A percentile compares a stretch with the other conserved stretches of the same genome.
Evolutionary conservation across 352 stramenopile species (phyloP).

Genomic region (Globisporangium nodosum): DNA sequence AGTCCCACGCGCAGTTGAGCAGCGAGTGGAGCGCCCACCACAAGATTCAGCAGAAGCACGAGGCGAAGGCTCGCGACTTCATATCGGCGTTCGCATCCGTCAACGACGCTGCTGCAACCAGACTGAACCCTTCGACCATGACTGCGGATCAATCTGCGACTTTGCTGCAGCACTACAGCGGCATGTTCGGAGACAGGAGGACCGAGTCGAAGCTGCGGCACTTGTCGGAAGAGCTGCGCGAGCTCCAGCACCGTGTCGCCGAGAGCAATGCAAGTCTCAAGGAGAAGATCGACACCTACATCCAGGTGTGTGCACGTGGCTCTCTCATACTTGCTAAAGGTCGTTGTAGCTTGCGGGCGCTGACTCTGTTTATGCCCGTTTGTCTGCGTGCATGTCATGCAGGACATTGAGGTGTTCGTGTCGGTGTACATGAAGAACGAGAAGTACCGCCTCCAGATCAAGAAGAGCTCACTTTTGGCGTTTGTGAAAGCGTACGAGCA

Average conservation of each 20-base stretch:
- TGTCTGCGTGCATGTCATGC: neutral
- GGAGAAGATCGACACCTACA: slow-evolving; percentile 43
- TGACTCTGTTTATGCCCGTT: slow-evolving; percentile 4
- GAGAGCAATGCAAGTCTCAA: slow-evolving; percentile 33
- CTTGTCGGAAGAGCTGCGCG: slow-evolving; percentile 35
- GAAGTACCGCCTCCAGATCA: slow-evolving; percentile 76
- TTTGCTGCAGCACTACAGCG: slow-evolving; percentile 21
- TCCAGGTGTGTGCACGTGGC: slow-evolving; percentile 30
- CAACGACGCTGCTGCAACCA: slow-evolving; percentile 17
- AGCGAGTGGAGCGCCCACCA: slow-evolving; percentile 34
- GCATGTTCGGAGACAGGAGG: slow-evolving; percentile 19
- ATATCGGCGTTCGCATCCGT: slow-evolving; percentile 21
- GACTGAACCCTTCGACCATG: slow-evolving; percentile 19
- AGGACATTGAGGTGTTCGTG: slow-evolving; percentile 75
- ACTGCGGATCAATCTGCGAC: slow-evolving; percentile 23
- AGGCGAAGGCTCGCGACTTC: slow-evolving; percentile 44
- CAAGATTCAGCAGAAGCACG: slow-evolving; percentile 63
- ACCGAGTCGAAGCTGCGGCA: slow-evolving; percentile 43
- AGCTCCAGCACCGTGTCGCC: slow-evolving; percentile 28
- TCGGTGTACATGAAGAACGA: slow-evolving; percentile 85
- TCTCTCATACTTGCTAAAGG: neutral
- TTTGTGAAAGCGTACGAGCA: slow-evolving; percentile 68
- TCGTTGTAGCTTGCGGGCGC: neutral
- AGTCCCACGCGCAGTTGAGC: slow-evolving; percentile 36
- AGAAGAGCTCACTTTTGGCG: slow-evolving; percentile 71